phyloP scores from a whole-genome alignment of 441 rosid species.

The Francoa sonchifolia region DNA sequence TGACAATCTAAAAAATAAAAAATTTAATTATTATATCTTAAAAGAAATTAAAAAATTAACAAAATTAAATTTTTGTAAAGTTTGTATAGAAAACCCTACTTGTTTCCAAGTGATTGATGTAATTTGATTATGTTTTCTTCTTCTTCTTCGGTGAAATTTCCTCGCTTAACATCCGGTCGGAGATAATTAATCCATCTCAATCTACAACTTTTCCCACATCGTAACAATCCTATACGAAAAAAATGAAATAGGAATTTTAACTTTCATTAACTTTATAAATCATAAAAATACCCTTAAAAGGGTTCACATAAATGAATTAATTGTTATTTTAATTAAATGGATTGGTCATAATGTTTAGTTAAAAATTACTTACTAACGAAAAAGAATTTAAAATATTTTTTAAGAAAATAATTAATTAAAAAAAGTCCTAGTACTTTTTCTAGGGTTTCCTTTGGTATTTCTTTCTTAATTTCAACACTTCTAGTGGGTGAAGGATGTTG shows the following conservation, averaged over 20 bases:
- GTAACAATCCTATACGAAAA: slow-evolving; percentile 4
- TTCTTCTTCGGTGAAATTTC: slow-evolving; percentile 9
- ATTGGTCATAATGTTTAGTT: no score
- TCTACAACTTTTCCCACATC: no score
- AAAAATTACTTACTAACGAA: no score
- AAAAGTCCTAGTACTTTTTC: no score
- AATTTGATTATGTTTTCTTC: slow-evolving; percentile 9
- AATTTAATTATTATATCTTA: background rate
- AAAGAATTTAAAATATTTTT: no score
- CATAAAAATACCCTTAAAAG: background rate
- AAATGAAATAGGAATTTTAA: background rate
- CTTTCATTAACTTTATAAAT: background rate
- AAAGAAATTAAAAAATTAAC: background rate
- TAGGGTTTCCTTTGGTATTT: no score
- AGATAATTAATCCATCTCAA: slow-evolving; percentile 14
- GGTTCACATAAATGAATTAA: no score
- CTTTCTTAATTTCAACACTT: no score
- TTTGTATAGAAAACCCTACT: slow-evolving; percentile 3
- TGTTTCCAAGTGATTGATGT: slow-evolving; percentile 9
- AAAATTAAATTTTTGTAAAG: background rate
- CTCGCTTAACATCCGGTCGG: slow-evolving; percentile 14
- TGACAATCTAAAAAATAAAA: slow-evolving; percentile 15
- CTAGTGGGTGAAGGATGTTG: no score
- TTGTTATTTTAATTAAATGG: no score
- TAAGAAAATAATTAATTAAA: no score